Conservation (phyloP, 257 asterid species). For the Fraxinus anomala region DNA sequence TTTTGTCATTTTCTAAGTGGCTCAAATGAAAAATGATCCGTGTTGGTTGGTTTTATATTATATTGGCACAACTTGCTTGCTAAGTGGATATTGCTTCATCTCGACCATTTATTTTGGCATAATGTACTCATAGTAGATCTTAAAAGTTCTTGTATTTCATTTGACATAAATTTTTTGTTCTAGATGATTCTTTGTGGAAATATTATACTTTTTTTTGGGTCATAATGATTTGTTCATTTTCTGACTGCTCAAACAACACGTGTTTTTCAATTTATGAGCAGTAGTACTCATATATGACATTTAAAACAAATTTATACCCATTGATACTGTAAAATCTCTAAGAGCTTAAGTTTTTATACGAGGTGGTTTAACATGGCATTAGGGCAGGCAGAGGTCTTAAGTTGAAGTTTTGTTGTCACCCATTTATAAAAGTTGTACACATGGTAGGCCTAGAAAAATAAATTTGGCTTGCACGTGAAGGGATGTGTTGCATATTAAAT, state of each 20-base stretch:
- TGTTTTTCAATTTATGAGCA: not conserved
- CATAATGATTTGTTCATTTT: not conserved
- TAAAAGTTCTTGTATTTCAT: not conserved
- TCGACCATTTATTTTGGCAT: not conserved
- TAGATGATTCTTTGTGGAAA: not conserved
- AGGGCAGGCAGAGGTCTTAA: not conserved
- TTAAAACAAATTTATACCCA: not conserved
- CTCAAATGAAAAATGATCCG: not conserved
- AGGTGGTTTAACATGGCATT: not conserved
- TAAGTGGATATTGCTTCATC: not conserved
- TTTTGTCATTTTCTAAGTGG: conserved; percentile 18
- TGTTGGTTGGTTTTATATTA: not conserved
- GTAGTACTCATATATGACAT: not conserved
- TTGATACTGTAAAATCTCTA: not conserved
- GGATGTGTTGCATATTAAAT: not conserved
- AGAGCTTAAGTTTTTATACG: not conserved
- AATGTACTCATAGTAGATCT: not conserved
- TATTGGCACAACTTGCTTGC: not conserved
- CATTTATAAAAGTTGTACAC: not conserved
- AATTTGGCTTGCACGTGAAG: not conserved
- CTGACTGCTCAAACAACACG: not conserved
- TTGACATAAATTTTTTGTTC: not conserved
- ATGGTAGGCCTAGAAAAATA: not conserved
- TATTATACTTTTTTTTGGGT: not conserved
- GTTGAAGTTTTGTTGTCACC: not conserved